These are phyloP conservation scores for grape (Vitis vinifera) DNA, from an alignment of 164 flowering plant genomes.

Conservation along the genomic window DNA sequence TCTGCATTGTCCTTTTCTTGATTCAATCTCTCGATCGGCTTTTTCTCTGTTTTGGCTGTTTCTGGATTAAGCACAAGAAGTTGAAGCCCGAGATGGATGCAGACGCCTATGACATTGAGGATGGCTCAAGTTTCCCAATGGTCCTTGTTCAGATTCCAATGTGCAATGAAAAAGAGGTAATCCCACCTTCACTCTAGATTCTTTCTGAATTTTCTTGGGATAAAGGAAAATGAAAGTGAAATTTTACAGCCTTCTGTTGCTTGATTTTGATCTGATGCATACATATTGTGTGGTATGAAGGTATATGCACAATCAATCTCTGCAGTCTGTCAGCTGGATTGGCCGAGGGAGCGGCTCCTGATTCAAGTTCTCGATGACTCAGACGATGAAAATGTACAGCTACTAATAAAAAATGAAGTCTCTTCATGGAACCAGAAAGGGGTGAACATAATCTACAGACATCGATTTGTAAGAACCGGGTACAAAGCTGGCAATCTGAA, in stretches of 20 bases:
- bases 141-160: conserved; percentile 82
- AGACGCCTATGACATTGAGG: conserved; percentile 49
- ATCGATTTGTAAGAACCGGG: conserved; percentile 61
- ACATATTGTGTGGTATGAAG: conserved; percentile 23
- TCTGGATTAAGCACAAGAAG: conserved; percentile 67
- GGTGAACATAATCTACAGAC: conserved; percentile 67
- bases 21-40: conserved; percentile 72
- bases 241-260: not conserved
- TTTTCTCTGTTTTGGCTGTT: conserved; percentile 65
- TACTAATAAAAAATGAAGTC: conserved; percentile 56
- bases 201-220: too few species aligned
- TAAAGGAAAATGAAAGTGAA: not conserved
- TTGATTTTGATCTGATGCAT: not conserved
- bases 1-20: conserved; percentile 64
- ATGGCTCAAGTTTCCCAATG: conserved; percentile 54
- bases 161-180: conserved; percentile 83
- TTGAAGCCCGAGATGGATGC: conserved; percentile 43
- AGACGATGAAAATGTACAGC: conserved; percentile 45
- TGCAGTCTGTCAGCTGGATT: conserved; percentile 71
- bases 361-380: conserved; percentile 82
- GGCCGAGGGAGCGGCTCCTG: conserved; percentile 70
- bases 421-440: conserved; percentile 63
- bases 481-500: conserved; percentile 89
- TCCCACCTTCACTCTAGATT: too few species aligned
- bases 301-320: conserved; percentile 68